Percentiles rank a stretch among this genome's conserved stretches.
Evolutionary conservation across 139 green algal species (phyloP).

Genomic region (Chlamydomonas urium): DNA sequence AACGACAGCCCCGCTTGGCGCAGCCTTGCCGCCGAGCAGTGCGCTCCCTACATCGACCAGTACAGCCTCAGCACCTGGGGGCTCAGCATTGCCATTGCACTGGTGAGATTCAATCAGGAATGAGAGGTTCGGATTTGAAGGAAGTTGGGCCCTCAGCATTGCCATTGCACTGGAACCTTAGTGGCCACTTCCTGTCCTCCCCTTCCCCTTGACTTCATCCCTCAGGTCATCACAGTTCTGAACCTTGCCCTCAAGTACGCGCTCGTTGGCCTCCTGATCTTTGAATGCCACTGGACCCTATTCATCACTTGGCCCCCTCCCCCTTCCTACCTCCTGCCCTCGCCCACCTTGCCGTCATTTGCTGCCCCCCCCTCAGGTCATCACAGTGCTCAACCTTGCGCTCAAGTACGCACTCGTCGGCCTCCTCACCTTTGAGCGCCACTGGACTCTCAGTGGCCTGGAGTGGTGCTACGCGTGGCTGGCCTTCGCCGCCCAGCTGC

Average conservation of each 20-base stretch:
- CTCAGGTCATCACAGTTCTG: constrained; percentile 28
- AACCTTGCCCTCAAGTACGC: constrained; percentile 41
- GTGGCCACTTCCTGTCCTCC: too few species aligned
- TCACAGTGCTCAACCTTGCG: constrained; percentile 35
- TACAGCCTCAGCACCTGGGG: background rate
- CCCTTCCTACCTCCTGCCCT: too few species aligned
- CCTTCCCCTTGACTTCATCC: too few species aligned
- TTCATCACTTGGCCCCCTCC: too few species aligned
- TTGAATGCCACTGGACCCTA: too few species aligned
- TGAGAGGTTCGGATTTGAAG: too few species aligned
- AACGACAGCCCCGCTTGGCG: background rate
- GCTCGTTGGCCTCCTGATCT: too few species aligned
- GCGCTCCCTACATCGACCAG: background rate
- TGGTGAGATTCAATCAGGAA: constrained; percentile 16
- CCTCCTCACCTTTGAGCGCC: constrained; percentile 35
- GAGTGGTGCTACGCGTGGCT: constrained; percentile 40
- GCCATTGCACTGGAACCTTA: too few species aligned
- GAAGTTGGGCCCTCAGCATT: too few species aligned
- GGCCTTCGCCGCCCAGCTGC: constrained; percentile 30
- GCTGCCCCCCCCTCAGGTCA: too few species aligned
- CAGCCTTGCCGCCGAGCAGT: background rate
- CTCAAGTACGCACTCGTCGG: constrained; percentile 33
- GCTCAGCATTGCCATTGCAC: background rate
- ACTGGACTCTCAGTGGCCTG: constrained; percentile 31
- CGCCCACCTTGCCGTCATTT: too few species aligned